Evolutionary conservation across 495 filamentous ascomycete species (phyloP).

Genomic region (Hypoxylon lenormandii): DNA sequence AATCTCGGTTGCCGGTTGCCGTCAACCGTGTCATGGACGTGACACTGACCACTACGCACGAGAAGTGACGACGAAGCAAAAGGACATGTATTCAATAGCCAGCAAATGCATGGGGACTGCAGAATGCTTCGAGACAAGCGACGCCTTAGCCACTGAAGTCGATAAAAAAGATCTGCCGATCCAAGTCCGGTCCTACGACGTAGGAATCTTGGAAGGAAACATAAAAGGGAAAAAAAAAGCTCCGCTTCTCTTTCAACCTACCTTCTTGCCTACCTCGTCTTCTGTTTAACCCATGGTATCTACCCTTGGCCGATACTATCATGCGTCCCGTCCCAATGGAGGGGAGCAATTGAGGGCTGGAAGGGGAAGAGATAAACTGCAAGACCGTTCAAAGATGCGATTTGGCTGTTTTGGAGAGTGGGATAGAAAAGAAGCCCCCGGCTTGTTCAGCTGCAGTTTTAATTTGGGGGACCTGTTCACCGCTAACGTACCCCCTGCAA

Average conservation of each 20-base stretch:
- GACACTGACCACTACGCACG: conserved; percentile 12
- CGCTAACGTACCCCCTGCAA: conserved; percentile 1
- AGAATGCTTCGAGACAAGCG: not conserved
- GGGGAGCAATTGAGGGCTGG: not conserved
- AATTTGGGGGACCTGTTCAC: conserved; percentile 1
- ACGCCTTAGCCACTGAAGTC: not conserved
- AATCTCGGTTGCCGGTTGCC: conserved; percentile 36
- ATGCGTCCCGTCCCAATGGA: not conserved
- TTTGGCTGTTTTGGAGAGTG: not conserved
- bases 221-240: not conserved
- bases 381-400: not conserved
- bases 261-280: not conserved
- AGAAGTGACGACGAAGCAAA: not conserved
- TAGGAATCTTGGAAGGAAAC: not conserved
- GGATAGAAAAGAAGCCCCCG: not conserved
- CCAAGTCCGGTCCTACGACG: not conserved
- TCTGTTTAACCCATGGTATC: not conserved
- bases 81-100: not conserved
- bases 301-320: conserved; percentile 3
- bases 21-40: conserved; percentile 24
- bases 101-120: not conserved
- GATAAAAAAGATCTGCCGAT: conserved; percentile 1
- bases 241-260: not conserved
- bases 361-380: not conserved
- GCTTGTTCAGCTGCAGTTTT: not conserved